Percentiles rank a stretch among this genome's conserved stretches.
phyloP scores from a whole-genome alignment of 129 eudicot species.

The Centrapalus pauciflorus region DNA sequence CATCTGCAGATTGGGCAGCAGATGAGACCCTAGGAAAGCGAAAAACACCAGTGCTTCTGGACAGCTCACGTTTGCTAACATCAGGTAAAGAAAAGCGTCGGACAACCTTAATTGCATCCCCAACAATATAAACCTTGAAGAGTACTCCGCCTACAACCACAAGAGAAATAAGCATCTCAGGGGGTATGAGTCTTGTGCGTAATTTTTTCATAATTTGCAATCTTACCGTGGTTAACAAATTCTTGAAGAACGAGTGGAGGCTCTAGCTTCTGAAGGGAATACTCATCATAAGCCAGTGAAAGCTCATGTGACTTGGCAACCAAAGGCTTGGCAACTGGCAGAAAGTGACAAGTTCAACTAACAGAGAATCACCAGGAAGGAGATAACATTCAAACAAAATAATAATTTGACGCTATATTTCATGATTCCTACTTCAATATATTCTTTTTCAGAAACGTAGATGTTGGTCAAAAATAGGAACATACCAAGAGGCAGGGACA shows the following conservation, averaged over 20 bases:
- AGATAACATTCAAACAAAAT: too few species aligned
- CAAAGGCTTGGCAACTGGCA: conserved; percentile 96
- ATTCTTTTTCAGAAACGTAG: too few species aligned
- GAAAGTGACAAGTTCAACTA: too few species aligned
- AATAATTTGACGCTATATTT: too few species aligned
- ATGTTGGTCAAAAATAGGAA: not conserved
- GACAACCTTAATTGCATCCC: conserved; percentile 93
- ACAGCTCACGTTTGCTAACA: conserved; percentile 71
- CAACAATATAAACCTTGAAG: conserved; percentile 89
- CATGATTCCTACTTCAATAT: too few species aligned
- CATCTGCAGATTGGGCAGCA: conserved; percentile 97
- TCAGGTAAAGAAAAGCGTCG: conserved; percentile 89
- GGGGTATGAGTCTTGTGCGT: too few species aligned
- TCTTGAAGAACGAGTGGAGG: conserved; percentile 98
- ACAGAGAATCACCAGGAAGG: too few species aligned
- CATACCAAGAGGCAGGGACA: conserved; percentile 67
- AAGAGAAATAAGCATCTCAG: too few species aligned
- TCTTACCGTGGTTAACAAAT: conserved; percentile 86
- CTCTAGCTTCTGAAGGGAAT: conserved; percentile 78
- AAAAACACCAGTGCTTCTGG: conserved; percentile 67
- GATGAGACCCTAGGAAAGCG: conserved; percentile 96
- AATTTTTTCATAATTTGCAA: too few species aligned
- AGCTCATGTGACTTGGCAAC: conserved; percentile 90
- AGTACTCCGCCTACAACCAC: conserved; percentile 79
- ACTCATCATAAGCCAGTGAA: conserved; percentile 83